Evolutionary conservation across 176 grass and related monocot genomes (phyloP).

Genomic region (Raddia guianensis): DNA sequence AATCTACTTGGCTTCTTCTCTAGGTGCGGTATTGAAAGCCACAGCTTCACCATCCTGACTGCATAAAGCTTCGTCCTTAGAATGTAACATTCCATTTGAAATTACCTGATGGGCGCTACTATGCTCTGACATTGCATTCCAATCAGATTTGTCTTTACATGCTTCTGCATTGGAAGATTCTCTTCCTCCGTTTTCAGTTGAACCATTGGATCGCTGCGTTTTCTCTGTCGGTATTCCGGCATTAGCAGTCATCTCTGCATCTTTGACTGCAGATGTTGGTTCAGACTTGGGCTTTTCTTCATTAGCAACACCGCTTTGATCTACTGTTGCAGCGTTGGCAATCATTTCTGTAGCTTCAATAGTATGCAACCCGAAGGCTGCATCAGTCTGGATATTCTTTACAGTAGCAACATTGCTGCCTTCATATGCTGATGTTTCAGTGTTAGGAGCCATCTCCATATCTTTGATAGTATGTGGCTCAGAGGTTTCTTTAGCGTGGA

Average conservation of each 20-base stretch:
- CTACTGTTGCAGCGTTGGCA: constrained; percentile 12
- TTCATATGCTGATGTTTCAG: constrained; percentile 40
- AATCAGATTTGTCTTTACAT: constrained; percentile 25
- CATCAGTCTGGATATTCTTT: constrained; percentile 29
- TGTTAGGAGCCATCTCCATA: constrained; percentile 12
- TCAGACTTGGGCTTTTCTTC: constrained; percentile 41
- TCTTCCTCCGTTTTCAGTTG: constrained; percentile 22
- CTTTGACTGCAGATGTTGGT: constrained; percentile 26
- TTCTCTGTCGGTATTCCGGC: constrained; percentile 41
- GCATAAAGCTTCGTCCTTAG: constrained; percentile 37
- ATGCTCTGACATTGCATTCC: constrained; percentile 20
- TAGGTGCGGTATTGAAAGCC: constrained; percentile 34
- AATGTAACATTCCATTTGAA: constrained; percentile 41
- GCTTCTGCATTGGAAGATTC: constrained; percentile 22
- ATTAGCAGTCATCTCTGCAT: neutral
- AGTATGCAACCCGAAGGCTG: constrained; percentile 15
- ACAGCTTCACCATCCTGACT: constrained; percentile 40
- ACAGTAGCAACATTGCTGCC: constrained; percentile 24
- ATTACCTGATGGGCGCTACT: constrained; percentile 8
- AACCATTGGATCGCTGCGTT: constrained; percentile 23
- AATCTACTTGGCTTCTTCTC: constrained; percentile 48
- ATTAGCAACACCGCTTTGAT: constrained; percentile 30
- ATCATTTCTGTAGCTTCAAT: constrained; percentile 31
- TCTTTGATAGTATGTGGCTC: constrained; percentile 25
- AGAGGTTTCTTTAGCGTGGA: constrained; percentile 38